phyloP scores from a whole-genome alignment of 805 yeast genomes.

The Clavispora carvajalis region DNA sequence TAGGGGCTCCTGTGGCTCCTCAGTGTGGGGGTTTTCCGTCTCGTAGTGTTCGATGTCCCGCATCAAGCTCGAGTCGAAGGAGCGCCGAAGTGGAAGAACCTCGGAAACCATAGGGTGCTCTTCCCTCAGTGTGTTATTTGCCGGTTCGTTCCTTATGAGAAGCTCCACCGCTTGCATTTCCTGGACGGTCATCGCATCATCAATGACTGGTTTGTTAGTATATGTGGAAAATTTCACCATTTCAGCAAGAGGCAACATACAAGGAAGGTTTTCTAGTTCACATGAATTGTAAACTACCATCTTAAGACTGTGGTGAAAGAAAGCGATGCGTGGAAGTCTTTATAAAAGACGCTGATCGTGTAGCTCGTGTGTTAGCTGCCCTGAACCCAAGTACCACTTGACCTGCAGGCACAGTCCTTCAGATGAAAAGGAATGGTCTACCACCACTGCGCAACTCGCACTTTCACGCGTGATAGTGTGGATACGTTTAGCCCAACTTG shows the following conservation, averaged over 20 bases:
- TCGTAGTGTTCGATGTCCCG: slow-evolving; percentile 21
- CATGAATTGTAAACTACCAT: slow-evolving; percentile 22
- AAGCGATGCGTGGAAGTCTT: no score
- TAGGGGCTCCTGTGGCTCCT: slow-evolving; percentile 9
- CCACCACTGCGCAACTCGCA: not conserved
- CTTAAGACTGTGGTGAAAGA: not conserved
- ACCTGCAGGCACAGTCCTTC: not conserved
- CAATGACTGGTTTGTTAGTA: slow-evolving; percentile 24
- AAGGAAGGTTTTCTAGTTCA: slow-evolving; percentile 35
- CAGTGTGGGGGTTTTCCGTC: slow-evolving; percentile 12
- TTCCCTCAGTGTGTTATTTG: slow-evolving; percentile 4
- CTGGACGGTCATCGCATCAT: slow-evolving; percentile 28
- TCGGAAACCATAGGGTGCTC: slow-evolving; percentile 15
- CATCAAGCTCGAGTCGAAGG: slow-evolving; percentile 11
- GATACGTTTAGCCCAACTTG: no score
- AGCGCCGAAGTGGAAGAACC: slow-evolving; percentile 13
- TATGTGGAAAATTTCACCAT: not conserved
- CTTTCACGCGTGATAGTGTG: no score
- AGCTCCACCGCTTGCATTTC: slow-evolving; percentile 33
- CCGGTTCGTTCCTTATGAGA: slow-evolving; percentile 25
- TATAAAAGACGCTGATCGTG: no score
- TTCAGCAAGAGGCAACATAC: slow-evolving; percentile 21
- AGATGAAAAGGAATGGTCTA: not conserved
- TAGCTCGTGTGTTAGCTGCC: no score
- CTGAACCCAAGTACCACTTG: no score